phyloP scores from a whole-genome alignment of 495 filamentous ascomycete species.

The Aspergillus ostianus region DNA sequence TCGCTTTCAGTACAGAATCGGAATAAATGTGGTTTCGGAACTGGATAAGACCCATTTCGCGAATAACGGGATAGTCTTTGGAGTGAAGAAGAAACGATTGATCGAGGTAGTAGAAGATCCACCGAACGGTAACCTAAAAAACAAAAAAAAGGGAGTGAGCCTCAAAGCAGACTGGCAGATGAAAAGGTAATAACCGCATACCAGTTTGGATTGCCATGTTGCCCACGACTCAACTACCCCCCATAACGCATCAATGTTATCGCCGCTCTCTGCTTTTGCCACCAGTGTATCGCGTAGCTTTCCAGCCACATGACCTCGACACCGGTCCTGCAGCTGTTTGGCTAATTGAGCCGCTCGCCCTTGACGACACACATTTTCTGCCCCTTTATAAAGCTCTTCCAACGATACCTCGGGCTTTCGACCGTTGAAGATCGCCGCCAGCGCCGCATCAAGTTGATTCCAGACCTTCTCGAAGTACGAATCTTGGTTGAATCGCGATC shows the following conservation, averaged over 20 bases:
- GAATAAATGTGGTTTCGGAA: conserved; percentile 58
- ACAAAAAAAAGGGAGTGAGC: conserved; percentile 10
- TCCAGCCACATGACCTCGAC: conserved; percentile 58
- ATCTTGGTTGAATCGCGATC: conserved; percentile 55
- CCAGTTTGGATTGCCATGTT: conserved; percentile 74
- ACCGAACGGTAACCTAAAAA: conserved; percentile 66
- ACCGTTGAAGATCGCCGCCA: conserved; percentile 67
- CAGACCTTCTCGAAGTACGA: conserved; percentile 72
- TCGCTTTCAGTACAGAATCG: conserved; percentile 49
- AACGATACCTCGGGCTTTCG: conserved; percentile 63
- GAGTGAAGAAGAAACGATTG: conserved; percentile 78
- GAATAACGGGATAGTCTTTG: conserved; percentile 53
- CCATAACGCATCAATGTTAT: conserved; percentile 60
- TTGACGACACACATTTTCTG: conserved; percentile 84
- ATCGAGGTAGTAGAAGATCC: conserved; percentile 90
- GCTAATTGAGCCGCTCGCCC: conserved; percentile 65
- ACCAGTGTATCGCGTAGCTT: conserved; percentile 54
- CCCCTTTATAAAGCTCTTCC: conserved; percentile 84
- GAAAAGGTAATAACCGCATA: conserved; percentile 34
- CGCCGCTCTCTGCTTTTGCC: conserved; percentile 46
- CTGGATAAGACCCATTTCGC: conserved; percentile 56
- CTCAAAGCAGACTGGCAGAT: not conserved
- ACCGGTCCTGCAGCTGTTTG: conserved; percentile 58
- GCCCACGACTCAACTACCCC: conserved; percentile 69
- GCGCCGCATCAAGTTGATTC: conserved; percentile 67